Base-by-base conservation (phyloP, 352 stramenopile species). In the Pythium graminicola region DNA sequence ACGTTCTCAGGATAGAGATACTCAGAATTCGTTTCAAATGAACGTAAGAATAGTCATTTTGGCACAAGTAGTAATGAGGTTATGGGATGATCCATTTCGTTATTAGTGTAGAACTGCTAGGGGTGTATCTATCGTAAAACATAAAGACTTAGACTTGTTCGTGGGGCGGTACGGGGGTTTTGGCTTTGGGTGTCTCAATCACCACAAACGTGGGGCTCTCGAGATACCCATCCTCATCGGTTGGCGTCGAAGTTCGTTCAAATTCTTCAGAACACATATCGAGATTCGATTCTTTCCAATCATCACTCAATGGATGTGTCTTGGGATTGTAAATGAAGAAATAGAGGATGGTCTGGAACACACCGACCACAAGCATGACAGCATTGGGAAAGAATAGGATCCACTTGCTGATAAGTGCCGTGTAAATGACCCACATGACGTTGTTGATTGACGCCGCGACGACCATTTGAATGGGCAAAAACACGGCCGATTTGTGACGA, bases 371-470 rank as follows among this genome's bases (percentile, higher is more conserved):
- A 20, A 70, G 52, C 50, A 74, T 85, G 51, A 90, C 54, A 27
- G 52, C 54, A 5, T 65, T 69, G 4, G 77, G 80, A 29, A 80
- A 50, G 23, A 89, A 51, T n/a, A 91, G 45, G 38, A 89, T 57
- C n/a, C 71, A 39, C 29, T 89, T 72, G 42, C 65, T 35, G 23
- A 84, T 57, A 27, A 87, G 57, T 29, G 62, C 41, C 26, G 72
- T 73, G 65, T 89, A 91, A 46, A 82, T 57, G 38, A 86, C 62
- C 80, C 80, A 91, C n/a, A 88, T 55, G 13, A 66, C 48, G 57
- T 89, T 91, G 74, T 89, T 91, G 47, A 75, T 50, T n/a, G 71
- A 43, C 2, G 75, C 80, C 13, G 76, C 67, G 33, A 79, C 24
- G 35, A 81, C 72, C 76, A 91, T 86, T 1, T 64, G 57, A 40